These are phyloP conservation scores for Scenedesmus sp. DNA, from an alignment of 163 green algal species.

Conservation along the genomic window DNA sequence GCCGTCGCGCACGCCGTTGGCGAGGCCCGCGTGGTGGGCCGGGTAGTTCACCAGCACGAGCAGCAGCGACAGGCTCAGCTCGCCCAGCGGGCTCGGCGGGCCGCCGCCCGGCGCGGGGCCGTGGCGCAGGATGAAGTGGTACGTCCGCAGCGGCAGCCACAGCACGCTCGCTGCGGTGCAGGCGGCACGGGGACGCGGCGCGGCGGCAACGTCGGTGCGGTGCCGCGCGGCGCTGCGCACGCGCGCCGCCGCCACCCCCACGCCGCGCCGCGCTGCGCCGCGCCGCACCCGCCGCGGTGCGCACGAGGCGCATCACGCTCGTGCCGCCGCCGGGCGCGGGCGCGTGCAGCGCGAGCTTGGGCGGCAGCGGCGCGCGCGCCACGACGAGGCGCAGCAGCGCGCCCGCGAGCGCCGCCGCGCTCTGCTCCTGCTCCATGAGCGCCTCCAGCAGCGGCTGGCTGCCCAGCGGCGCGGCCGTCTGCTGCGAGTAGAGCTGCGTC, in stretches of 20 bases:
- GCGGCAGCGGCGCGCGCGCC: constrained; percentile 10
- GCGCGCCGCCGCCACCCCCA: not conserved
- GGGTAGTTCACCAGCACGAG: constrained; percentile 78
- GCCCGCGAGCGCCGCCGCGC: constrained; percentile 12
- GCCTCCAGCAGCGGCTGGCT: constrained; percentile 68
- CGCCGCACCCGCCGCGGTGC: constrained; percentile 58
- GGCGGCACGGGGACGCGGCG: not conserved
- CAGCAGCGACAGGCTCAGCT: constrained; percentile 69
- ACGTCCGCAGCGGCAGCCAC: constrained; percentile 74
- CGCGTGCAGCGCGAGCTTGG: constrained; percentile 36
- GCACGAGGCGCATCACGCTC: constrained; percentile 67
- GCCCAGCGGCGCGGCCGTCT: constrained; percentile 38
- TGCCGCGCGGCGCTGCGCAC: not conserved
- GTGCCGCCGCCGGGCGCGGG: constrained; percentile 13
- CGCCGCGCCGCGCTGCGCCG: constrained; percentile 11
- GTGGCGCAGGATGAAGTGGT: constrained; percentile 59
- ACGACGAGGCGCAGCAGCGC: constrained; percentile 52
- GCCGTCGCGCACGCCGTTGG: constrained; percentile 63
- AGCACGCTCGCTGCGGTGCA: constrained; percentile 68
- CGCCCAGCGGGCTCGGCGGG: constrained; percentile 40
- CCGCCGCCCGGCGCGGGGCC: constrained; percentile 4
- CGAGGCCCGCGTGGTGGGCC: constrained; percentile 42
- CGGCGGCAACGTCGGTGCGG: not conserved
- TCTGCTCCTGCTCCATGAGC: constrained; percentile 58
- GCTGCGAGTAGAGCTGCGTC: constrained; percentile 74